Evolutionary conservation across 2,329 filamentous ascomycete genomes (phyloP).

Genomic region (Furcasterigmium sp.): DNA sequence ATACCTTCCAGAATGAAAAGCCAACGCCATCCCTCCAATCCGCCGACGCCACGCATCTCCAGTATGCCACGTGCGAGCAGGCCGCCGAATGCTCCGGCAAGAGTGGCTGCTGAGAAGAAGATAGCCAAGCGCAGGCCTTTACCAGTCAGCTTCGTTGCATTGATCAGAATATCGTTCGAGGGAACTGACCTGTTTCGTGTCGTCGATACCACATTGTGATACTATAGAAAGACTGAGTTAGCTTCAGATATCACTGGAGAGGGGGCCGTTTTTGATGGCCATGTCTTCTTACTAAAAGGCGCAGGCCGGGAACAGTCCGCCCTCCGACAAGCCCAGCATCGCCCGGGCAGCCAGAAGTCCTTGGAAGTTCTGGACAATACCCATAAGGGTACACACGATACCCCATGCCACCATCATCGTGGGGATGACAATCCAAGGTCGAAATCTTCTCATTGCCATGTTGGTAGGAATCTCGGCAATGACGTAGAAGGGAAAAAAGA

Average conservation of each 20-base stretch:
- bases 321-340: conserved; percentile 74
- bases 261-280: no score
- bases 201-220: conserved; percentile 89
- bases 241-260: conserved; percentile 3
- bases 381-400: conserved; percentile 68
- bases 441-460: conserved; percentile 25
- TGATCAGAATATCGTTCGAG: no score
- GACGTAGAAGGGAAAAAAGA: conserved; percentile 64
- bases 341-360: conserved; percentile 77
- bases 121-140: conserved; percentile 88
- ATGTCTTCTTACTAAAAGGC: background rate
- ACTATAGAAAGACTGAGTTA: conserved; percentile 56
- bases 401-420: conserved; percentile 83
- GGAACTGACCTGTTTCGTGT: conserved; percentile 79
- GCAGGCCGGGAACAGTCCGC: conserved; percentile 52
- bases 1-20: conserved; percentile 75
- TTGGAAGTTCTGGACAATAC: conserved; percentile 69
- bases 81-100: conserved; percentile 54
- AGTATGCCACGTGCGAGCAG: conserved; percentile 56
- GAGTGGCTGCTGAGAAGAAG: conserved; percentile 80
- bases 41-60: conserved; percentile 68
- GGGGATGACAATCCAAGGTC: conserved; percentile 66
- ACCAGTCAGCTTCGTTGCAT: no score
- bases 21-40: conserved; percentile 74
- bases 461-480: conserved; percentile 56